Conservation (phyloP, 768 basidiomycete species). For the Suillus ampliporus region DNA sequence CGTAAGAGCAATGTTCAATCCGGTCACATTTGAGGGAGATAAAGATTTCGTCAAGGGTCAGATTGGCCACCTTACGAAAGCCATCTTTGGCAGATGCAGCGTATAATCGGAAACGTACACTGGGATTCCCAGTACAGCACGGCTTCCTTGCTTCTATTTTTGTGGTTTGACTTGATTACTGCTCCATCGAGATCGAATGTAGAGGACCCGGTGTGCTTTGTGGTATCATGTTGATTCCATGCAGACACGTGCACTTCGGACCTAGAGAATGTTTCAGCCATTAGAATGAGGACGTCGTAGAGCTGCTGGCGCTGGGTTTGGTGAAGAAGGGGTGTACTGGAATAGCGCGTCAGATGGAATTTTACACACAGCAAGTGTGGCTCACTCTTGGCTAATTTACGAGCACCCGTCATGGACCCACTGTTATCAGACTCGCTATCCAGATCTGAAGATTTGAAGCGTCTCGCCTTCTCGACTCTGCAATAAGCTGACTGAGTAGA, state of each 20-base stretch:
- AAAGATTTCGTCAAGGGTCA: no score
- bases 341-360: conserved; percentile 1
- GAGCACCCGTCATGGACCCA: conserved; percentile 20
- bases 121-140: conserved; percentile 50
- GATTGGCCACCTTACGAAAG: conserved; percentile 87
- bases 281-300: conserved; percentile 26
- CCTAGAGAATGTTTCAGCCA: conserved; percentile 43
- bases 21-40: no score
- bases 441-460: conserved; percentile 18
- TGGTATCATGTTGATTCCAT: conserved; percentile 39
- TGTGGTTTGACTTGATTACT: conserved; percentile 59
- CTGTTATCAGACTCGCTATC: conserved; percentile 11
- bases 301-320: conserved; percentile 24
- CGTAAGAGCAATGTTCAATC: no score
- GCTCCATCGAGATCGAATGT: conserved; percentile 91
- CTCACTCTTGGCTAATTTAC: conserved; percentile 36
- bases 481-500: background rate
- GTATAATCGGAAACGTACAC: conserved; percentile 77
- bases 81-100: conserved; percentile 78
- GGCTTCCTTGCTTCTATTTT: conserved; percentile 40
- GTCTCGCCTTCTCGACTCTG: conserved; percentile 25
- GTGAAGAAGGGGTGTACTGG: conserved; percentile 52
- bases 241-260: conserved; percentile 40
- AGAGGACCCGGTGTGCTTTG: conserved; percentile 51
- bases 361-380: background rate